These are phyloP conservation scores for Termitomyces sp. DNA, from an alignment of 1,284 basidiomycete species.

Conservation along the genomic window DNA sequence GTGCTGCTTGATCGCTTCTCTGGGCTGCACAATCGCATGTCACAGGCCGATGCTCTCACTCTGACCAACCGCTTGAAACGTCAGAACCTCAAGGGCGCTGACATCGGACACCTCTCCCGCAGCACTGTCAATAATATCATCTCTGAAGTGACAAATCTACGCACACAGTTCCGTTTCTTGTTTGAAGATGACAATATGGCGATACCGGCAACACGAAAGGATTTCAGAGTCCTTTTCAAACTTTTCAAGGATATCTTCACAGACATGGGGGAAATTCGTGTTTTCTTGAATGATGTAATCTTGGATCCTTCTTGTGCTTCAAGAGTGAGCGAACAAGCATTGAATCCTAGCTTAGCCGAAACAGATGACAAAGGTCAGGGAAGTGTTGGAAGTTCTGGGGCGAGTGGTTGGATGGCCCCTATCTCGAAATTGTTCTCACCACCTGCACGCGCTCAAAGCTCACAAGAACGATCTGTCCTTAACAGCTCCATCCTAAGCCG, in stretches of 20 bases:
- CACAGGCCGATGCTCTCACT: conserved; percentile 82
- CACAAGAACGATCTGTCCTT: conserved; percentile 16
- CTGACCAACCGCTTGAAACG: conserved; percentile 88
- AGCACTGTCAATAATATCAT: conserved; percentile 77
- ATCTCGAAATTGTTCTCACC: conserved; percentile 68
- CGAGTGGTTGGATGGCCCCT: conserved; percentile 74
- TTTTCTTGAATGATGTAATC: conserved; percentile 85
- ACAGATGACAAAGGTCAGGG: conserved; percentile 28
- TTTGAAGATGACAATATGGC: conserved; percentile 63
- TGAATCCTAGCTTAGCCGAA: conserved; percentile 59
- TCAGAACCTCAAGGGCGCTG: conserved; percentile 82
- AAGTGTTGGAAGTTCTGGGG: conserved; percentile 24
- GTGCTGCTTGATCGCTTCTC: conserved; percentile 69
- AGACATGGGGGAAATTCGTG: conserved; percentile 80
- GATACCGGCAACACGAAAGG: conserved; percentile 70
- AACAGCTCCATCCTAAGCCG: conserved; percentile 17
- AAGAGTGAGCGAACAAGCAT: conserved; percentile 65
- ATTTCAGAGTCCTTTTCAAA: conserved; percentile 81
- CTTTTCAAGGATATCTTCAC: conserved; percentile 81
- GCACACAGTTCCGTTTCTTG: conserved; percentile 73
- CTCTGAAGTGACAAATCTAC: conserved; percentile 66
- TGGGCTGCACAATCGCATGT: conserved; percentile 64
- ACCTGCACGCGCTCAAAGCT: conserved; percentile 18
- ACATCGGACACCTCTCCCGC: conserved; percentile 84
- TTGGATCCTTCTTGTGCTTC: conserved; percentile 78